Evolutionary conservation across 805 yeast genomes (phyloP).

Genomic region (Wickerhamiella lipophila): DNA sequence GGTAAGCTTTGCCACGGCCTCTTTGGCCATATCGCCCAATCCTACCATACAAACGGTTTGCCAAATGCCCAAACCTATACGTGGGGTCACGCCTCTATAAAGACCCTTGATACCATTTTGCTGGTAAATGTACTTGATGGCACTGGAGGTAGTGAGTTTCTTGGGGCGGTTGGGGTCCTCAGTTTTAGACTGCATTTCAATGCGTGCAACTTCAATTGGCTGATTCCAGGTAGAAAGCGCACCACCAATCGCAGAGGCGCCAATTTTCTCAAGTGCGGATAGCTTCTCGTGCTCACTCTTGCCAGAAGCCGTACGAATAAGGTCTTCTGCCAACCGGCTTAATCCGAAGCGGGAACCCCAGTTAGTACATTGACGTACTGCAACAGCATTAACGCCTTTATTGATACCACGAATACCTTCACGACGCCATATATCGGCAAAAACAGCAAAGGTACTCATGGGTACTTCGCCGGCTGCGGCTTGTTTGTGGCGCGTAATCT

Average conservation of each 20-base stretch:
- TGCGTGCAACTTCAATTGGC: conserved; percentile 95
- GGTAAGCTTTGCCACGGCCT: conserved; percentile 47
- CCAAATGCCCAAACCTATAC: conserved; percentile 95
- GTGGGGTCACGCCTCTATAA: conserved; percentile 93
- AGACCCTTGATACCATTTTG: conserved; percentile 81
- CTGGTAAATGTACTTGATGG: conserved; percentile 70
- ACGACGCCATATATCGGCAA: conserved; percentile 63
- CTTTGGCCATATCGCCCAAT: conserved; percentile 85
- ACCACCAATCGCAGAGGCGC: conserved; percentile 86
- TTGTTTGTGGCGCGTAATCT: conserved; percentile 83
- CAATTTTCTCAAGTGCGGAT: conserved; percentile 64
- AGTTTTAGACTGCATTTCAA: conserved; percentile 96
- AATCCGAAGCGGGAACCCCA: conserved; percentile 98
- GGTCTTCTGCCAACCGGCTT: conserved; percentile 80
- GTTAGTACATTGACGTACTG: conserved; percentile 96
- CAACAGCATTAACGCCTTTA: conserved; percentile 97
- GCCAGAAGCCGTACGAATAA: conserved; percentile 50
- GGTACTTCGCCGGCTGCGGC: conserved; percentile 52
- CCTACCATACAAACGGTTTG: conserved; percentile 98
- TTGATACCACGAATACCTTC: conserved; percentile 94
- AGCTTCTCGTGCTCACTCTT: conserved; percentile 50
- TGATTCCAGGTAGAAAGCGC: conserved; percentile 98
- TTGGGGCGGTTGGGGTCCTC: conserved; percentile 90
- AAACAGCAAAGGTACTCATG: conserved; percentile 71
- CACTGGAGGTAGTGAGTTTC: conserved; percentile 63